Conservation (phyloP, 176 grass and related monocot genomes). For the Calamus simplicifolius region DNA sequence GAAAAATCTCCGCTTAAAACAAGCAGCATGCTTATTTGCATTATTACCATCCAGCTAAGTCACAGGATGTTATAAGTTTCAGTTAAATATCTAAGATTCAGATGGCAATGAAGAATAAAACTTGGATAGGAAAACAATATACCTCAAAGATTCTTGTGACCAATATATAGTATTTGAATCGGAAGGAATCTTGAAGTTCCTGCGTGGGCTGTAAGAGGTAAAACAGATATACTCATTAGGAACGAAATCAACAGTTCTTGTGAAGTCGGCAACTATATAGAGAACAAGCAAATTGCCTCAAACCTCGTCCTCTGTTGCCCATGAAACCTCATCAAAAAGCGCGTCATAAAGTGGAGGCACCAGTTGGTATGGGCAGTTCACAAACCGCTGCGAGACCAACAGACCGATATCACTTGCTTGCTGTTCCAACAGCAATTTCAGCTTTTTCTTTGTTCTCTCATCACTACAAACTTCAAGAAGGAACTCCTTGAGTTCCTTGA, state of each 20-base stretch:
- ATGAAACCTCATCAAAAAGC: conserved; percentile 78
- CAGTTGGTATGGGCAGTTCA: conserved; percentile 77
- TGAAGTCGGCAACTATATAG: neutral
- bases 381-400: conserved; percentile 63
- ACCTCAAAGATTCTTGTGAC: conserved; percentile 70
- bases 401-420: conserved; percentile 45
- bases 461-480: conserved; percentile 47
- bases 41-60: no score
- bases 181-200: conserved; percentile 74
- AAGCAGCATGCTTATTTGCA: no score
- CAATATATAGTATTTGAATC: conserved; percentile 73
- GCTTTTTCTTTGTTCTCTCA: conserved; percentile 43
- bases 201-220: conserved; percentile 47
- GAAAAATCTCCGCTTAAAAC: no score
- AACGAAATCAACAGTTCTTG: neutral
- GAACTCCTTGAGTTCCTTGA: conserved; percentile 64
- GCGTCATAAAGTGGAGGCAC: conserved; percentile 77
- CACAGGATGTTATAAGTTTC: no score
- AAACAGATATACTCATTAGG: neutral
- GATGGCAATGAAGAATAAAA: no score
- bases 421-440: conserved; percentile 47
- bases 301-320: conserved; percentile 98
- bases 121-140: conserved; percentile 4
- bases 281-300: neutral
- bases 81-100: no score